phyloP scores from a whole-genome alignment of 176 grass and related monocot species.

The Zoysia japonica region DNA sequence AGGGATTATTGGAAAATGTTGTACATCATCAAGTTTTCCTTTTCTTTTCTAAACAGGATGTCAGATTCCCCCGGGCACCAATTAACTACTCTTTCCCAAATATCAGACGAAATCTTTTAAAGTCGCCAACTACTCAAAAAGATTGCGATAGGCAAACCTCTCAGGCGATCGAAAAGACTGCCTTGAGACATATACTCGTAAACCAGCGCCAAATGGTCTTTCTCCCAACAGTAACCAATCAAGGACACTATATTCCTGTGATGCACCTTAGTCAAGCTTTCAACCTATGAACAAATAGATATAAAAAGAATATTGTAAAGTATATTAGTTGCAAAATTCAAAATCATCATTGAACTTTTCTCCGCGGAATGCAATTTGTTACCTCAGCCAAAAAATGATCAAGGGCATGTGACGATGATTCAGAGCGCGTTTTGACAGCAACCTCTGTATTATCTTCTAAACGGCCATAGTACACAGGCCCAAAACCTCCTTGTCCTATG shows the following conservation, averaged over 20 bases:
- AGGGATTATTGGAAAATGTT: too few species aligned
- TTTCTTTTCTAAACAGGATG: too few species aligned
- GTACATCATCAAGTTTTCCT: too few species aligned
- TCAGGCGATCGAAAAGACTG: constrained; percentile 26
- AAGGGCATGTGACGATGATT: constrained; percentile 23
- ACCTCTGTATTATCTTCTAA: constrained; percentile 30
- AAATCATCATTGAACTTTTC: neutral
- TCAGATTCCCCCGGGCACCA: too few species aligned
- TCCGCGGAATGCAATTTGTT: neutral
- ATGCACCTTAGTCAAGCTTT: constrained; percentile 36
- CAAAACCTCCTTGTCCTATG: constrained; percentile 50
- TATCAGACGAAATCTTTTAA: neutral
- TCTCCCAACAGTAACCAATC: constrained; percentile 41
- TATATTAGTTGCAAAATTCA: neutral
- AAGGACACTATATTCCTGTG: constrained; percentile 37
- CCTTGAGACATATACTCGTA: constrained; percentile 34
- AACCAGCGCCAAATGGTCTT: constrained; percentile 33
- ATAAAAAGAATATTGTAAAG: neutral
- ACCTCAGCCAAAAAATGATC: constrained; percentile 51
- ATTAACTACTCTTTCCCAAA: neutral
- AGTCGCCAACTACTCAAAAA: too few species aligned
- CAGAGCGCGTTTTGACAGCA: constrained; percentile 48
- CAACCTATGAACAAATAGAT: neutral
- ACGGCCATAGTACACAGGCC: constrained; percentile 36
- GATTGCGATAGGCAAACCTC: neutral